Conservation (phyloP, 257 asterid species). For the Galeopsis tetrahit region DNA sequence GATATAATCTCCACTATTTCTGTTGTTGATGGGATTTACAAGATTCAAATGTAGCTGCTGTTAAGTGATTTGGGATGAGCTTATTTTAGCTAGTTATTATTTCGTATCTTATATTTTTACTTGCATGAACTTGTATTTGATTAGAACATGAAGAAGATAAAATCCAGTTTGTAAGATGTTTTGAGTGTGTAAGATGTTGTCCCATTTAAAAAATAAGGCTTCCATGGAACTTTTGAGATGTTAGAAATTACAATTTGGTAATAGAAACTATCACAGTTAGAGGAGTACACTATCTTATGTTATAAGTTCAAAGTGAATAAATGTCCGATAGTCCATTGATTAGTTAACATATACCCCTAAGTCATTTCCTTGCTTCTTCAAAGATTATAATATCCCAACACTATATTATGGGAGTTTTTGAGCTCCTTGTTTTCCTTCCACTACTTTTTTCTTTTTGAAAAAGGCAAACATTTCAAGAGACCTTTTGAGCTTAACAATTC, state of each 20-base stretch:
- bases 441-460: neutral
- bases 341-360: no score
- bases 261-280: neutral
- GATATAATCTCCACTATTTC: neutral
- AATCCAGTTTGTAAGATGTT: slow-evolving; percentile 9
- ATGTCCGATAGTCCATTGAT: neutral
- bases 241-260: neutral
- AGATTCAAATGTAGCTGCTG: neutral
- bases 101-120: neutral
- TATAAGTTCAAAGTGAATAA: neutral
- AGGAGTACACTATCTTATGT: neutral
- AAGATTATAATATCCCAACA: neutral
- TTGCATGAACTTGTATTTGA: neutral
- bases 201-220: neutral
- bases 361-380: neutral
- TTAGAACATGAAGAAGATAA: slow-evolving; percentile 20
- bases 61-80: neutral
- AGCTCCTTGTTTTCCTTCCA: slow-evolving; percentile 1
- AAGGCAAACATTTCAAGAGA: neutral
- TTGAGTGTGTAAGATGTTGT: neutral
- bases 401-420: neutral
- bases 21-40: slow-evolving; percentile 10
- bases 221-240: neutral
- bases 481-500: neutral
- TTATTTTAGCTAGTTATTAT: neutral